Evolutionary conservation across 352 stramenopile species (phyloP), one percentile per base, ranked within the genome.

Genomic region (Phytopythium ostracodes): DNA sequence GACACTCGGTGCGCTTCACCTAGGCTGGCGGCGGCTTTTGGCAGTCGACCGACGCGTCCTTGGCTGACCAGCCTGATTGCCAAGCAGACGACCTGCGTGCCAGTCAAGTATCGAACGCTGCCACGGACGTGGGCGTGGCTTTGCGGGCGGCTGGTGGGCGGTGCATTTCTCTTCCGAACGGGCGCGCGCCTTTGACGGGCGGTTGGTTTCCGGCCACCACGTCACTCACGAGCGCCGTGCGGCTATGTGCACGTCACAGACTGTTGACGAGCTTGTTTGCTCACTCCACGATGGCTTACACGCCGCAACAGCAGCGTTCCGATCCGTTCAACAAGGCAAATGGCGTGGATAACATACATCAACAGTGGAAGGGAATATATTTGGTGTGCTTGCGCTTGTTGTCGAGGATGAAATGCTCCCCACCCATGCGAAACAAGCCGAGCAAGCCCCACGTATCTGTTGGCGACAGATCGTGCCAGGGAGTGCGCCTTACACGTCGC

Each of bases 121-220:
- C 7, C 33, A 10, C 14, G 33, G 10, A 12, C 1, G 3, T 14
- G 33, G 14, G 33, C 33, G 33, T 15, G 33, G 33, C 33, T 38
- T 38, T 44, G 38, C 4, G 15, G n/a, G 38, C 36, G 36, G 10
- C 18, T 50, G n/a, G 11, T 4, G 44, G n/a, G 22, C 24, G 22
- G 12, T 9, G 46, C 46, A 33, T 53, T 29, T 53, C 46, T 53
- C 46, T 53, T 52, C 46, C 22, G 40, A 47, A n/a, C 40, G 40
- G 40, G 40, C 40, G 40, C 40, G 40, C 38, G n/a, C n/a, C n/a
- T n/a, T n/a, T n/a, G n/a, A n/a, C n/a, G n/a, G n/a, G n/a, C n/a
- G n/a, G n/a, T n/a, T 38, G 33, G 6, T 1, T 38, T 10, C 7
- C 33, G n/a, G n/a, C n/a, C 33, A 14, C 33, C 17, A 53, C 46